Conservation (phyloP, 495 filamentous ascomycete species). For the Aspergillus kassunensis region DNA sequence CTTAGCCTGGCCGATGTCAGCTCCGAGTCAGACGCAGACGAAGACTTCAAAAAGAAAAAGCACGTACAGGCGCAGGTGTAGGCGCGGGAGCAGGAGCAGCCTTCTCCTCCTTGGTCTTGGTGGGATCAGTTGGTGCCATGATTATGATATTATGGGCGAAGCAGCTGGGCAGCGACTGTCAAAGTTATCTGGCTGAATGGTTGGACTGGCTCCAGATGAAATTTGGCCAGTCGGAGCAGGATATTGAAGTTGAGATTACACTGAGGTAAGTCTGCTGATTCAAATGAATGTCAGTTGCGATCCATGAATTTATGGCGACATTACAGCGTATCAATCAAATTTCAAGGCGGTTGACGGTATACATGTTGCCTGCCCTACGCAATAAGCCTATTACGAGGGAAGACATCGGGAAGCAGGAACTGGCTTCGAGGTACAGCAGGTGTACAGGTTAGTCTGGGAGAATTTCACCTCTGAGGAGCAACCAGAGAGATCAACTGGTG, state of each 20-base stretch:
- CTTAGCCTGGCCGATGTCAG: slow-evolving; percentile 33
- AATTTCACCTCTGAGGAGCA: slow-evolving; percentile 9
- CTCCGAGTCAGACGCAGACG: neutral
- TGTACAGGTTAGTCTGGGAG: slow-evolving; percentile 1
- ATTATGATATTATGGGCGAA: slow-evolving; percentile 1
- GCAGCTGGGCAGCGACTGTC: neutral
- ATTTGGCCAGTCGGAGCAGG: slow-evolving; percentile 5
- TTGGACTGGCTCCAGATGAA: neutral
- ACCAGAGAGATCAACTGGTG: slow-evolving; percentile 3
- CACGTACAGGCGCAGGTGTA: slow-evolving; percentile 16
- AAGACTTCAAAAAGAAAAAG: neutral
- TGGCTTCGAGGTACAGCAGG: neutral
- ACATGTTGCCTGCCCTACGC: slow-evolving; percentile 22
- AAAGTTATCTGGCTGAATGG: slow-evolving; percentile 2
- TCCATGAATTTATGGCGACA: slow-evolving; percentile 13
- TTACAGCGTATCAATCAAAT: slow-evolving; percentile 19
- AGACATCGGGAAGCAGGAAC: neutral
- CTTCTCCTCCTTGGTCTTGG: slow-evolving; percentile 24
- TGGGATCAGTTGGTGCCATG: slow-evolving; percentile 27
- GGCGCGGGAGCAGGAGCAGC: no score
- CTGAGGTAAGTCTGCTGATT: slow-evolving; percentile 16
- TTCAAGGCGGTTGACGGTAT: slow-evolving; percentile 8
- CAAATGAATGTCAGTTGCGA: slow-evolving; percentile 20
- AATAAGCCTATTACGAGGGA: slow-evolving; percentile 22
- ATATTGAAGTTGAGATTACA: slow-evolving; percentile 11